A percentile compares a stretch with the other conserved stretches of the same genome.
Evolutionary conservation across 2,329 filamentous ascomycete genomes (phyloP).

Genomic region (Verticillium tricorpus): DNA sequence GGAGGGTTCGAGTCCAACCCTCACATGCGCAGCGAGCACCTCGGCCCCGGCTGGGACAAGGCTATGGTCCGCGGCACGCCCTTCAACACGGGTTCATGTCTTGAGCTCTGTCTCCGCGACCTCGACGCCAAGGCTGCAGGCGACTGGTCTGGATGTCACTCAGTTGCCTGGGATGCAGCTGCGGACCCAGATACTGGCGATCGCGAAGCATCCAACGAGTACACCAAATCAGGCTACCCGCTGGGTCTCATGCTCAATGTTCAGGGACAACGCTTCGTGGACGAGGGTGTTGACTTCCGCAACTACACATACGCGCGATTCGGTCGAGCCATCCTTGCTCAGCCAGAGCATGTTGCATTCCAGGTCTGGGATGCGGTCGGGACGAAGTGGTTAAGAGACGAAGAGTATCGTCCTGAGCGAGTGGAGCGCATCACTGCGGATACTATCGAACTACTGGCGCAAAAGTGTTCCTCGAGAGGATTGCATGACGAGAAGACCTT

Average conservation of each 20-base stretch:
- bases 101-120: constrained; percentile 47
- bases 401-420: constrained; percentile 58
- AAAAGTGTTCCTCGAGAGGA: constrained; percentile 40
- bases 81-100: constrained; percentile 57
- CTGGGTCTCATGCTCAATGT: constrained; percentile 61
- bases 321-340: constrained; percentile 55
- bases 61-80: constrained; percentile 59
- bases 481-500: constrained; percentile 42
- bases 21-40: constrained; percentile 45
- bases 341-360: constrained; percentile 55
- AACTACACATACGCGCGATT: constrained; percentile 68
- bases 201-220: constrained; percentile 58
- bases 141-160: constrained; percentile 62
- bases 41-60: constrained; percentile 58
- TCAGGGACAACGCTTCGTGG: constrained; percentile 56
- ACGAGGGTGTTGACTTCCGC: constrained; percentile 60
- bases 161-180: constrained; percentile 61
- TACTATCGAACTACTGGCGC: constrained; percentile 51
- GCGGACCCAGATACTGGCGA: constrained; percentile 51
- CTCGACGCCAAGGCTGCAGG: constrained; percentile 48
- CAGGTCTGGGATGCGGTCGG: constrained; percentile 58
- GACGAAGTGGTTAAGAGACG: constrained; percentile 47
- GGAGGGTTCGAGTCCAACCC: constrained; percentile 63
- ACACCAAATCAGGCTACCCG: constrained; percentile 65
- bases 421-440: constrained; percentile 47